Evolutionary conservation across 1,139 yeast genomes (phyloP).

Genomic region (Candida albicans): DNA sequence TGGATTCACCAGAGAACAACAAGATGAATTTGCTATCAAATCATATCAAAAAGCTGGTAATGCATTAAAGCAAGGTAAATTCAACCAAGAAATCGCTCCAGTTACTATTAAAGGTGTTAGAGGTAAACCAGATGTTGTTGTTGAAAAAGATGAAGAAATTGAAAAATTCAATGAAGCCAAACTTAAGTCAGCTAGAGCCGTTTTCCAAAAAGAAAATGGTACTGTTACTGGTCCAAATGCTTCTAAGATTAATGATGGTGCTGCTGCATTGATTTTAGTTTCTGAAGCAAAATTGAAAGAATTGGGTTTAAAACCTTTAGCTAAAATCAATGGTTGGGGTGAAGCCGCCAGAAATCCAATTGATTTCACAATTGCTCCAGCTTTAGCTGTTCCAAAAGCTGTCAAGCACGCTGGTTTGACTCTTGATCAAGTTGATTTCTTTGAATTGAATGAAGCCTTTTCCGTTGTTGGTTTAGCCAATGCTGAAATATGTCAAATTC

Average conservation of each 20-base stretch:
- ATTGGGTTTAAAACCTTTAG: constrained; percentile 83
- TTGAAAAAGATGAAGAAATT: constrained; percentile 73
- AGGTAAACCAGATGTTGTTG: constrained; percentile 83
- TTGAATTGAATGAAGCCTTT: constrained; percentile 96
- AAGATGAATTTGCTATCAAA: constrained; percentile 66
- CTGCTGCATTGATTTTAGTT: constrained; percentile 87
- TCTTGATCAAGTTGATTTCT: constrained; percentile 64
- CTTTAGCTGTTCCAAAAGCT: constrained; percentile 93
- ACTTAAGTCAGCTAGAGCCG: constrained; percentile 82
- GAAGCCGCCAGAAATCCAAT: constrained; percentile 95
- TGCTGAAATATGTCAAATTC: constrained; percentile 67
- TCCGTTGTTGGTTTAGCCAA: constrained; percentile 94
- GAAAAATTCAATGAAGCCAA: constrained; percentile 72
- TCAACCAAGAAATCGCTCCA: constrained; percentile 77
- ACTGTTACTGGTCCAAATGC: constrained; percentile 97
- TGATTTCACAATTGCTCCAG: constrained; percentile 93
- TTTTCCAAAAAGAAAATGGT: constrained; percentile 87
- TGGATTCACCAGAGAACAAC: constrained; percentile 62
- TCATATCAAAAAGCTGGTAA: constrained; percentile 77
- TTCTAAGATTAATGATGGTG: constrained; percentile 95
- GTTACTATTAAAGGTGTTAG: constrained; percentile 84
- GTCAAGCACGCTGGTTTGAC: constrained; percentile 77
- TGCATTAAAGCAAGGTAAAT: constrained; percentile 81
- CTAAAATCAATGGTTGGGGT: constrained; percentile 91
- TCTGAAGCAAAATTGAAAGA: constrained; percentile 81